Conservation (phyloP, 371 early-diverging fungal species). For the Mortierella sp. region DNA sequence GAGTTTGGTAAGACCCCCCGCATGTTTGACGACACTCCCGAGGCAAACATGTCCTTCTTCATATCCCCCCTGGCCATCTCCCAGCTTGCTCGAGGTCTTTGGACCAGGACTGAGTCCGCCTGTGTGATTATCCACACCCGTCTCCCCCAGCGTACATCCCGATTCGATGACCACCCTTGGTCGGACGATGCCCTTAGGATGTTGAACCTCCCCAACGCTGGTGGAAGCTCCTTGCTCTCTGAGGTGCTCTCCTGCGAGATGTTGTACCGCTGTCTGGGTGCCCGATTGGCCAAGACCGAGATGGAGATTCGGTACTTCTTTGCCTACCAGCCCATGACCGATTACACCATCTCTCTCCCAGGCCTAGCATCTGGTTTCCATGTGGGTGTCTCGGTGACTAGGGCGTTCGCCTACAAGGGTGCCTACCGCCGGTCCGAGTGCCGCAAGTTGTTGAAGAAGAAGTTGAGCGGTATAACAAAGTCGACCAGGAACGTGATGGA, state of each 20-base stretch:
- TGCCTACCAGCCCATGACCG: slow-evolving; percentile 66
- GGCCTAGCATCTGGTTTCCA: slow-evolving; percentile 33
- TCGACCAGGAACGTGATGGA: slow-evolving; percentile 60
- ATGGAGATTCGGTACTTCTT: slow-evolving; percentile 65
- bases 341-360: slow-evolving; percentile 63
- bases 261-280: slow-evolving; percentile 64
- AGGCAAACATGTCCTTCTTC: slow-evolving; percentile 37
- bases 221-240: slow-evolving; percentile 66
- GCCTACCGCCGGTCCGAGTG: slow-evolving; percentile 62
- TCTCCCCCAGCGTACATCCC: slow-evolving; percentile 24
- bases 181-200: slow-evolving; percentile 52
- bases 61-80: slow-evolving; percentile 46
- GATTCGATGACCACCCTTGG: slow-evolving; percentile 53
- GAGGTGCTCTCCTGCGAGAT: slow-evolving; percentile 70
- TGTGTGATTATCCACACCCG: slow-evolving; percentile 54
- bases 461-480: slow-evolving; percentile 60
- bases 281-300: slow-evolving; percentile 65
- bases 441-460: slow-evolving; percentile 61
- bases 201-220: slow-evolving; percentile 64
- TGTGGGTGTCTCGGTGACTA: slow-evolving; percentile 71
- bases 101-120: slow-evolving; percentile 37
- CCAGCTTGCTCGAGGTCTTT: slow-evolving; percentile 32
- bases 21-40: slow-evolving; percentile 34
- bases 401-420: slow-evolving; percentile 64
- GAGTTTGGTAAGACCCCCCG: slow-evolving; percentile 36